These are phyloP conservation scores for Imleria badia DNA, from an alignment of 768 basidiomycete species.

Conservation along the genomic window DNA sequence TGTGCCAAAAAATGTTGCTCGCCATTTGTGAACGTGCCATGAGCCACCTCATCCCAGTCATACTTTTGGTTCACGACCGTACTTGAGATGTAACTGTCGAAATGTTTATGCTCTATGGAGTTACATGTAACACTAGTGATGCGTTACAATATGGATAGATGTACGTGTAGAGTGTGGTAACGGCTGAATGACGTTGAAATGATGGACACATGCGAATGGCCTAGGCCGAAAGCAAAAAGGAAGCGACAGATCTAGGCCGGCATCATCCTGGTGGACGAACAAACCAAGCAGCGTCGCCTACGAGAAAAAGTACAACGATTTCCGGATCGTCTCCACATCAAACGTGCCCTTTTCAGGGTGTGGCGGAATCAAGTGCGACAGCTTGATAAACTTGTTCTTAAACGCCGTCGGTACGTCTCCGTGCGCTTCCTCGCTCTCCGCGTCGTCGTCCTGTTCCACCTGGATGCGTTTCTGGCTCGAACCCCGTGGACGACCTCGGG, in stretches of 20 bases:
- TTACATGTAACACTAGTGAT: slow-evolving; percentile 11
- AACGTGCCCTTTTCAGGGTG: slow-evolving; percentile 85
- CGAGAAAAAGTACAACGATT: slow-evolving; percentile 93
- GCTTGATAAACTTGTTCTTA: slow-evolving; percentile 65
- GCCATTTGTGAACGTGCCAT: slow-evolving; percentile 30
- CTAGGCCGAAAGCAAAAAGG: too few species aligned
- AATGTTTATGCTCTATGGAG: slow-evolving; percentile 13
- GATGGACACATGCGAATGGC: too few species aligned
- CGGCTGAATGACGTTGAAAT: neutral
- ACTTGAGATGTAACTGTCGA: too few species aligned
- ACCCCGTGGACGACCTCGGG: slow-evolving; percentile 21
- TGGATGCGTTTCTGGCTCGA: slow-evolving; percentile 18
- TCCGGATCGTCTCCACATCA: slow-evolving; percentile 77
- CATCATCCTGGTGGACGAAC: too few species aligned
- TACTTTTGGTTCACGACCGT: neutral
- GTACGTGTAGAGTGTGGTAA: neutral
- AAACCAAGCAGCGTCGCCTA: slow-evolving; percentile 32
- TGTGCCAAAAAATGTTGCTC: slow-evolving; percentile 29
- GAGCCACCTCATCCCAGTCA: slow-evolving; percentile 6
- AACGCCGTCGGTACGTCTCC: slow-evolving; percentile 24
- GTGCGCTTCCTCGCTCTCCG: slow-evolving; percentile 12
- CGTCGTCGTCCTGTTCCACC: slow-evolving; percentile 1
- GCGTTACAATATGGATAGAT: slow-evolving; percentile 18
- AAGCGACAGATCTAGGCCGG: too few species aligned
- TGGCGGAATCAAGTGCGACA: slow-evolving; percentile 75